Evolutionary conservation across 306 rosid species (phyloP), one percentile per base, ranked within the genome.

Genomic region (Inga leiocalycina): DNA sequence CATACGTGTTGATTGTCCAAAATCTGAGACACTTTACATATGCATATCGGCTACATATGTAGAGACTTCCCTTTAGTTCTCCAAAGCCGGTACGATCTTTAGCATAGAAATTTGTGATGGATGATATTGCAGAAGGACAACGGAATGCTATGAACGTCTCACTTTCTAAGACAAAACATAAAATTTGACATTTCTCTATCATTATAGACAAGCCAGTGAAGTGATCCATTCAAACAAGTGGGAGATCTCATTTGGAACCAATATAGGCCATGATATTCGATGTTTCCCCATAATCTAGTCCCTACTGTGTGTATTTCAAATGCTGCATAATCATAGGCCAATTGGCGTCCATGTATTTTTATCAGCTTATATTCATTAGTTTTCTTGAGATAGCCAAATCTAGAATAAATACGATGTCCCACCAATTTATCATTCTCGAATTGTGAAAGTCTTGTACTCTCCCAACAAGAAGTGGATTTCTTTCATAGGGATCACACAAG

Each of bases 141-240:
- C 84, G 83, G 59, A 85, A 17, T 20, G 44, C 39, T 7, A 59
- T 59, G 30, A 83, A 83, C n/a, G 10, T 44, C 81, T 81, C 87
- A 16, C 16, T 75, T 19, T 68, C 85, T 13, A 84, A 59, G 75
- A 49, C 48, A 51, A 83, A 83, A 45, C 59, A 24, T 12, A 62
- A 3, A 46, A 73, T 61, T 32, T 35, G 35, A 12, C 3, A 4
- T 3, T 66, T n/a, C 0, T 0, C 0, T 3, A 4, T 2, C 2
- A 10, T 66, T 6, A 11, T 0, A 0, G 61, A 4, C 6, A 54
- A 81, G 56, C 79, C 82, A 81, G 27, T 78, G 78, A 62, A 84
- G 62, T 4, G 76, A 61, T 41, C 87, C 86, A 1, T 75, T 35
- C 20, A 75, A 9, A 39, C 73, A 78, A 77, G 49, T 81, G 32